phyloP scores from a whole-genome alignment of 192 early-diverging fungal genomes.

The Gorgonomyces haynaldii region DNA sequence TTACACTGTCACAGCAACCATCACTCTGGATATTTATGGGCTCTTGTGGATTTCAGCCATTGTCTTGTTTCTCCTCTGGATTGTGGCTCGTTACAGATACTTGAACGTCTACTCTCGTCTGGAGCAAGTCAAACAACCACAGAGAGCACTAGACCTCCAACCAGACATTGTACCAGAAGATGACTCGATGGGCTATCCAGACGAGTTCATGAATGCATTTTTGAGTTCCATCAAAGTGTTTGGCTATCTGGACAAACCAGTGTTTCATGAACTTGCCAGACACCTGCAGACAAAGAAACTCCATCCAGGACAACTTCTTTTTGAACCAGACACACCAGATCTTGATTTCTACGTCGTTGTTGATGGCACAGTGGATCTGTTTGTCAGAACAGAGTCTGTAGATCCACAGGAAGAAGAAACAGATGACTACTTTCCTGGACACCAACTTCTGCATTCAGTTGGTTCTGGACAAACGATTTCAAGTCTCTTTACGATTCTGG shows the following conservation, averaged over 20 bases:
- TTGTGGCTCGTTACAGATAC: conserved; percentile 57
- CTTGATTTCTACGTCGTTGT: conserved; percentile 88
- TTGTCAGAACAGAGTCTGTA: conserved; percentile 47
- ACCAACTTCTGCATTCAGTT: conserved; percentile 76
- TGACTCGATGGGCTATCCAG: conserved; percentile 26
- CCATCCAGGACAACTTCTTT: conserved; percentile 34
- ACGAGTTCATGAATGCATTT: conserved; percentile 73
- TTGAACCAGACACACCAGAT: conserved; percentile 50
- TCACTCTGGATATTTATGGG: conserved; percentile 27
- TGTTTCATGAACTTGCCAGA: conserved; percentile 89
- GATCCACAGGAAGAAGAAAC: conserved; percentile 23
- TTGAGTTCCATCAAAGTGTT: conserved; percentile 85
- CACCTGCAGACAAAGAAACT: conserved; percentile 61
- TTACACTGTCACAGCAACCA: conserved; percentile 19
- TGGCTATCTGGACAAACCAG: conserved; percentile 91
- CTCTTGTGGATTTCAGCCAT: conserved; percentile 11
- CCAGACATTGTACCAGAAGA: conserved; percentile 51
- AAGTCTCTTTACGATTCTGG: conserved; percentile 84
- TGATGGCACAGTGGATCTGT: conserved; percentile 88
- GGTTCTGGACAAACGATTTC: conserved; percentile 82
- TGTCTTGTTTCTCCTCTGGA: conserved; percentile 17
- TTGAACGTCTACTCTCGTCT: conserved; percentile 64
- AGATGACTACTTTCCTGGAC: conserved; percentile 27
- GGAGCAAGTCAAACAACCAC: conserved; percentile 26
- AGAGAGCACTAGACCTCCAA: conserved; percentile 59